A percentile compares a stretch with the other conserved stretches of the same genome.
These are phyloP conservation scores for Colletotrichum paranaense DNA, from an alignment of 2,329 filamentous ascomycete genomes.

Conservation along the genomic window DNA sequence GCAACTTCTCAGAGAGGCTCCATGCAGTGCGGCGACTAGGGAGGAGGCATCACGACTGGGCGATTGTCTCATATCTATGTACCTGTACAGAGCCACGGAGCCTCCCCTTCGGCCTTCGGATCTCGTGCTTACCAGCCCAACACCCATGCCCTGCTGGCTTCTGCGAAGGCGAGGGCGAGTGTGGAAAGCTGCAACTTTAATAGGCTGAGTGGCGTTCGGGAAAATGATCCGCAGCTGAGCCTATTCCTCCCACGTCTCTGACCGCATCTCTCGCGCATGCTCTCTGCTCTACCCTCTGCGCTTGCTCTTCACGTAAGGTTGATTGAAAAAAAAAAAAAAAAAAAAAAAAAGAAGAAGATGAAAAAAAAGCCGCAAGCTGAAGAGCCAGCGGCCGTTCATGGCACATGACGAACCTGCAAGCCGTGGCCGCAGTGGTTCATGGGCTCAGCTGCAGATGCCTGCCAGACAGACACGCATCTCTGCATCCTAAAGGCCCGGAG, in stretches of 20 bases:
- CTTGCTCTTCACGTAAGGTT: not conserved
- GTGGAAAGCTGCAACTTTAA: not conserved
- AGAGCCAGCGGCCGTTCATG: not conserved
- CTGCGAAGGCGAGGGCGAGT: not conserved
- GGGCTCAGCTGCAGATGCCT: slow-evolving; percentile 19
- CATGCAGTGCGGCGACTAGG: not conserved
- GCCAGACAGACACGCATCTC: slow-evolving; percentile 11
- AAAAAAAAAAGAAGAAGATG: too few relatives aligned
- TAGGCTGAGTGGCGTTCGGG: slow-evolving; percentile 9
- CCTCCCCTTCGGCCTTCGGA: not conserved
- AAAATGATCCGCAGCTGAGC: not conserved
- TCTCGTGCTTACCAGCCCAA: not conserved
- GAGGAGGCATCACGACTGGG: not conserved
- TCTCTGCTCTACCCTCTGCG: not conserved
- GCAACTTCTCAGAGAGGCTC: not conserved
- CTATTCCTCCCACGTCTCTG: slow-evolving; percentile 12
- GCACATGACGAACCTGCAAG: slow-evolving; percentile 4
- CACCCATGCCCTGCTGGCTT: not conserved
- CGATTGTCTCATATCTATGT: not conserved
- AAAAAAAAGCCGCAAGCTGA: not conserved
- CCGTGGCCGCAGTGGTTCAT: not conserved
- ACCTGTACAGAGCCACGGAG: not conserved
- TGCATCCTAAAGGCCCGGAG: slow-evolving; percentile 14
- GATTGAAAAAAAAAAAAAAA: not conserved
- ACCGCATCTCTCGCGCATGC: slow-evolving; percentile 15